Evolutionary conservation across 306 rosid genomes (phyloP).

Genomic region (Mimosa pudica): DNA sequence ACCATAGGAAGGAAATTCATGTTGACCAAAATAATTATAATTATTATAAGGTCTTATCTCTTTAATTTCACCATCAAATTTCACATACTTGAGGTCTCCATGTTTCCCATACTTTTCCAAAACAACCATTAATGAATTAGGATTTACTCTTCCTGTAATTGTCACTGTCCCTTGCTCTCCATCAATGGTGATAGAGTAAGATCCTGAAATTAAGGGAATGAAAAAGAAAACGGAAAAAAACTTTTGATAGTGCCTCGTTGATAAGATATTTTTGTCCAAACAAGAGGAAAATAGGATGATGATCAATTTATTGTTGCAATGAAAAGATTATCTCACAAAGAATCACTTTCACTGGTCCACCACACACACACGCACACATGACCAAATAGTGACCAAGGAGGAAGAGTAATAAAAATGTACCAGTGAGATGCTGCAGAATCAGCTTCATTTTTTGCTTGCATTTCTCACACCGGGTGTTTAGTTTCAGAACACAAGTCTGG

Average conservation of each 20-base stretch:
- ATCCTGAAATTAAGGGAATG: not conserved
- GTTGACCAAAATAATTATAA: slow-evolving; percentile 12
- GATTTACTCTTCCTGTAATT: slow-evolving; percentile 44
- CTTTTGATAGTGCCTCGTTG: not conserved
- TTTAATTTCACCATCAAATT: slow-evolving; percentile 48
- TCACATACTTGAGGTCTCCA: slow-evolving; percentile 35
- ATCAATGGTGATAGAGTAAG: slow-evolving; percentile 40
- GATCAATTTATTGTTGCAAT: not conserved
- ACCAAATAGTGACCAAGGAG: not conserved
- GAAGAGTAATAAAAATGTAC: slow-evolving; percentile 27
- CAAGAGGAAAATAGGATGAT: not conserved
- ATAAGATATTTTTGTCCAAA: slow-evolving; percentile 11
- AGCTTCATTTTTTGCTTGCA: slow-evolving; percentile 46
- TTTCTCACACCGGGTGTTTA: slow-evolving; percentile 41
- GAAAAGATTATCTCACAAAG: not conserved
- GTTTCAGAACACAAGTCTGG: slow-evolving; percentile 50
- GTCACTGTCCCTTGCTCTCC: slow-evolving; percentile 39
- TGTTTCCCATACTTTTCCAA: slow-evolving; percentile 41
- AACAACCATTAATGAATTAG: slow-evolving; percentile 32
- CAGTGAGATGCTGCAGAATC: slow-evolving; percentile 39
- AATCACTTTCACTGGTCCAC: not conserved
- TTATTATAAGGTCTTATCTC: not conserved
- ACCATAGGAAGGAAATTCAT: slow-evolving; percentile 27
- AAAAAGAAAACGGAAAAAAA: not conserved
- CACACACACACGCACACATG: too few relatives aligned